These are phyloP conservation scores for Melanomma pulvis-pyrius DNA, from an alignment of 495 filamentous ascomycete genomes.

Conservation along the genomic window DNA sequence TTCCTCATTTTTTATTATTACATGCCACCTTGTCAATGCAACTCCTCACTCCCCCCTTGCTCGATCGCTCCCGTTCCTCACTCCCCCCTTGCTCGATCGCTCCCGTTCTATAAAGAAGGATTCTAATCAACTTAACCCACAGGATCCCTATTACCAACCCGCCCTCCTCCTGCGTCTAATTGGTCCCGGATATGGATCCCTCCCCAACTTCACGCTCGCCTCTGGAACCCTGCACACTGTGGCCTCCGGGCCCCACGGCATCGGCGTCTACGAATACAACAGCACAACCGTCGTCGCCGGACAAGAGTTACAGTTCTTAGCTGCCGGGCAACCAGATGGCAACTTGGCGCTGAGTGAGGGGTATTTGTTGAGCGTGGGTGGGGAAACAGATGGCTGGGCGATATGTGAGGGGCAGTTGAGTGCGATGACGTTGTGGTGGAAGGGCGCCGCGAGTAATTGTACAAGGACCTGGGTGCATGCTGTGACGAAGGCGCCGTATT, in stretches of 20 bases:
- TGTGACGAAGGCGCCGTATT: slow-evolving; percentile 39
- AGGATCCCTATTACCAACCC: slow-evolving; percentile 36
- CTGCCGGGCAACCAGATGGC: slow-evolving; percentile 21
- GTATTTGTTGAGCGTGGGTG: slow-evolving; percentile 39
- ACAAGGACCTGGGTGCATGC: slow-evolving; percentile 39
- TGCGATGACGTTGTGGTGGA: slow-evolving; percentile 38
- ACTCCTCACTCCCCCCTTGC: background rate
- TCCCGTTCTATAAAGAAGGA: background rate
- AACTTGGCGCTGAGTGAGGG: slow-evolving; percentile 37
- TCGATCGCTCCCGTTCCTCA: background rate
- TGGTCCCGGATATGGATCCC: slow-evolving; percentile 37
- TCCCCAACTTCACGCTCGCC: slow-evolving; percentile 41
- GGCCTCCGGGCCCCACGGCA: slow-evolving; percentile 27
- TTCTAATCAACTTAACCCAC: background rate
- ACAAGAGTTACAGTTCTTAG: slow-evolving; percentile 29
- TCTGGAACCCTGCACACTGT: slow-evolving; percentile 33
- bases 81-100: background rate
- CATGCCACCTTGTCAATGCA: background rate
- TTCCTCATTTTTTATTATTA: background rate
- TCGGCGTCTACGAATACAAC: slow-evolving; percentile 35
- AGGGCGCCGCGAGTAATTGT: slow-evolving; percentile 32
- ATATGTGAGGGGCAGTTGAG: slow-evolving; percentile 36
- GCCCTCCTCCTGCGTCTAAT: slow-evolving; percentile 39
- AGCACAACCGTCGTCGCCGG: slow-evolving; percentile 29
- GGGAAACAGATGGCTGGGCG: slow-evolving; percentile 38